Percentiles rank a stretch among this genome's conserved stretches.
phyloP scores from a whole-genome alignment of 768 basidiomycete species.

The Pulveroboletus sp. region DNA sequence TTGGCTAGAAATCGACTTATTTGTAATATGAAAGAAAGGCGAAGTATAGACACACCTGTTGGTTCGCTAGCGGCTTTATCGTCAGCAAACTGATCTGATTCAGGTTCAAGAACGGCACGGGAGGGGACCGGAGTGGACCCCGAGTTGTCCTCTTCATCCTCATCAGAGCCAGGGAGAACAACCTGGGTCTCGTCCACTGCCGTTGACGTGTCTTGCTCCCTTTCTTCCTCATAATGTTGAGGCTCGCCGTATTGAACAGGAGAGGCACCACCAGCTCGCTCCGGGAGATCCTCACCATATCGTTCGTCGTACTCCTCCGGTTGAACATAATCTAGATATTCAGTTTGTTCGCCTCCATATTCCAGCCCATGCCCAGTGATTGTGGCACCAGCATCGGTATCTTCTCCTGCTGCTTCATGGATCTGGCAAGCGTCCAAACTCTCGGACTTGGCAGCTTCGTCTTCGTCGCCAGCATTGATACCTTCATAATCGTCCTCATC shows the following conservation, averaged over 20 bases:
- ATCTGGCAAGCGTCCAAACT: conserved; percentile 29
- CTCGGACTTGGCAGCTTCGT: conserved; percentile 14
- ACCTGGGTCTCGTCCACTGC: conserved; percentile 18
- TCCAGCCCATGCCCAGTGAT: conserved; percentile 9
- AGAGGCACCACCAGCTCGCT: conserved; percentile 21
- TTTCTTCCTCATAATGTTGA: conserved; percentile 24
- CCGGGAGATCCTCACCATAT: conserved; percentile 34
- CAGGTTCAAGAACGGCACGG: conserved; percentile 7
- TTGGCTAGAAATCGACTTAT: conserved; percentile 6
- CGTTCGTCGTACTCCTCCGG: conserved; percentile 35
- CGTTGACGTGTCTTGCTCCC: conserved; percentile 15
- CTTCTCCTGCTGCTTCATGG: conserved; percentile 21
- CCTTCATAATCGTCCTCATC: conserved; percentile 22
- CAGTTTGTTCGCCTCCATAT: conserved; percentile 31
- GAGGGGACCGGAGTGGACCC: conserved; percentile 14
- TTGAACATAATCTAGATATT: conserved; percentile 32
- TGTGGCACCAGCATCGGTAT: conserved; percentile 18
- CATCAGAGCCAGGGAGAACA: conserved; percentile 10
- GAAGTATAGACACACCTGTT: conserved; percentile 8
- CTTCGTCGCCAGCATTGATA: conserved; percentile 16
- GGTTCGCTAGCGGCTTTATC: not conserved
- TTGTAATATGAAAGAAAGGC: not conserved
- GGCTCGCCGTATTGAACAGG: conserved; percentile 16
- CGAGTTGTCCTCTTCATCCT: conserved; percentile 11
- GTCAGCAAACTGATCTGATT: not conserved